Evolutionary conservation across 495 filamentous ascomycete genomes (phyloP).

Genomic region (Xylaria acuta): DNA sequence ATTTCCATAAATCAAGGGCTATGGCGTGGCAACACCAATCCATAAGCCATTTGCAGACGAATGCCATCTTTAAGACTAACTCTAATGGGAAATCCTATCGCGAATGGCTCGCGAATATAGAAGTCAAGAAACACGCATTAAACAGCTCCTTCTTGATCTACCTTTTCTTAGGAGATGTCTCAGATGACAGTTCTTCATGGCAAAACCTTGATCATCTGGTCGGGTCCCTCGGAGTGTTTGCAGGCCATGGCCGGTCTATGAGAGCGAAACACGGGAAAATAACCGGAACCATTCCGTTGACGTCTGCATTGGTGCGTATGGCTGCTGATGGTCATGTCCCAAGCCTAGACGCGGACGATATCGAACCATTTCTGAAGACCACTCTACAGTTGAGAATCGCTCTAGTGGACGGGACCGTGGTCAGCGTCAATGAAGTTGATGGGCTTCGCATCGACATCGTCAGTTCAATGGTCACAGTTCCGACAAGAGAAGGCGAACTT

Average conservation of each 20-base stretch:
- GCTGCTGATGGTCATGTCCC: constrained; percentile 43
- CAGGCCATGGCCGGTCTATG: constrained; percentile 33
- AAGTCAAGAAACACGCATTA: constrained; percentile 62
- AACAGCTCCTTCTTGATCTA: constrained; percentile 62
- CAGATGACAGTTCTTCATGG: constrained; percentile 50
- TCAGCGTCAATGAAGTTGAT: constrained; percentile 33
- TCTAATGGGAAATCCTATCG: constrained; percentile 46
- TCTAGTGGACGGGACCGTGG: constrained; percentile 37
- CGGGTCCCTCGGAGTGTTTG: constrained; percentile 63
- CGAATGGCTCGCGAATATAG: constrained; percentile 69
- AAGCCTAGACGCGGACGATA: constrained; percentile 48
- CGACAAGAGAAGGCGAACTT: constrained; percentile 46
- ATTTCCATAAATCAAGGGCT: constrained; percentile 17
- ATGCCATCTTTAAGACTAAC: constrained; percentile 26
- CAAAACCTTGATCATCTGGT: constrained; percentile 52
- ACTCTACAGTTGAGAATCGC: constrained; percentile 51
- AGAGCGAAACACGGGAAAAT: constrained; percentile 39
- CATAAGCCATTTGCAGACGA: constrained; percentile 23
- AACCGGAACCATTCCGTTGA: constrained; percentile 64
- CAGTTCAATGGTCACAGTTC: constrained; percentile 48
- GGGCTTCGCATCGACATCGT: constrained; percentile 48
- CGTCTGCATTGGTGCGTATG: constrained; percentile 54
- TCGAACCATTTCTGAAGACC: constrained; percentile 52
- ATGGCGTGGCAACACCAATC: constrained; percentile 35
- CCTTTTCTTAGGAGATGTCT: constrained; percentile 63